These are phyloP conservation scores for Tolypocladium endophyticum DNA, from an alignment of 2,329 filamentous ascomycete genomes.

Conservation along the genomic window DNA sequence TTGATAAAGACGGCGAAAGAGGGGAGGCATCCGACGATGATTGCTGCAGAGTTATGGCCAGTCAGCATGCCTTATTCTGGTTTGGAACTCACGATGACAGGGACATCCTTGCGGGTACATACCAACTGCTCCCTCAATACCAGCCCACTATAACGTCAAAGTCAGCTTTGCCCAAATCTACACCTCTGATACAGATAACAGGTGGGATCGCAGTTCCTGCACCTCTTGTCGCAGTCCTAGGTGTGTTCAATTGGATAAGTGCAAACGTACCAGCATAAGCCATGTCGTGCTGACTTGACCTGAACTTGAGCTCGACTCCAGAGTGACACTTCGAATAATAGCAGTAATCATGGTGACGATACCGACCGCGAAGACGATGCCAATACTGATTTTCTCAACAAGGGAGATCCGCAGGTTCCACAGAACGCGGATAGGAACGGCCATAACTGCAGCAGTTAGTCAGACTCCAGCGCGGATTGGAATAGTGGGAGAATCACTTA, in stretches of 20 bases:
- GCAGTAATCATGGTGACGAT: conserved; percentile 9
- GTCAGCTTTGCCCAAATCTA: not conserved
- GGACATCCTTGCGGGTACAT: not conserved
- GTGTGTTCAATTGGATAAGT: not conserved
- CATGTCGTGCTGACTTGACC: conserved; percentile 10
- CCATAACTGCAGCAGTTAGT: conserved; percentile 6
- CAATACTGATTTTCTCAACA: conserved; percentile 9
- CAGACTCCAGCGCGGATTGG: not conserved
- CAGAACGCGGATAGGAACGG: conserved; percentile 7
- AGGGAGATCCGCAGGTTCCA: conserved; percentile 8
- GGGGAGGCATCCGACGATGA: conserved; percentile 8
- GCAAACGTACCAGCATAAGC: conserved; percentile 8
- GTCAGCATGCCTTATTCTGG: not conserved
- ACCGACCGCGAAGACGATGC: conserved; percentile 7
- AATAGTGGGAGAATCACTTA: conserved; percentile 4
- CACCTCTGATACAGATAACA: not conserved
- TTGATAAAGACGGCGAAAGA: conserved; percentile 9
- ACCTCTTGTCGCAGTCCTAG: no score
- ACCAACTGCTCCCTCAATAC: conserved; percentile 9
- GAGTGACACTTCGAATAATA: conserved; percentile 8
- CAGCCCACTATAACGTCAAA: conserved; percentile 6
- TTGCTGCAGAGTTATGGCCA: conserved; percentile 2
- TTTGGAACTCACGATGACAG: not conserved
- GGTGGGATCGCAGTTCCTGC: no score
- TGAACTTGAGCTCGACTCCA: conserved; percentile 3